Evolutionary conservation across 75 land plant species (phyloP).

Genomic region (Ceratopteris richardii): DNA sequence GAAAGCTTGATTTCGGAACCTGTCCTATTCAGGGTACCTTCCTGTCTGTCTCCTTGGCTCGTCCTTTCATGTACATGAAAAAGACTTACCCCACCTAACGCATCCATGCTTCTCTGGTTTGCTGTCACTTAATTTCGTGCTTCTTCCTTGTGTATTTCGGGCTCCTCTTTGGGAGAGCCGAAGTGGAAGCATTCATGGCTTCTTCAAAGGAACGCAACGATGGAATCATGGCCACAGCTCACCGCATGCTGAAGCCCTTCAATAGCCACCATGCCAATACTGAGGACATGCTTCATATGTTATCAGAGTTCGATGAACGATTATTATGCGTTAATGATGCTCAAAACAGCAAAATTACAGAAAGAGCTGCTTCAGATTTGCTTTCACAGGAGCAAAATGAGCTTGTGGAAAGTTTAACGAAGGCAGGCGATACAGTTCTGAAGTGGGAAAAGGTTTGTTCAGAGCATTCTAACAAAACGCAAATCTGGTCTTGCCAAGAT

Average conservation of each 20-base stretch:
- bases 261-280: conserved; percentile 9
- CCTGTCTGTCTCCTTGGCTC: too few relatives aligned
- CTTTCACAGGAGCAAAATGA: conserved; percentile 3
- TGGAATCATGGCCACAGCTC: conserved; percentile 37
- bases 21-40: too few relatives aligned
- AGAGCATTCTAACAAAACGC: background rate
- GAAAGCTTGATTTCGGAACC: too few relatives aligned
- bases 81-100: too few relatives aligned
- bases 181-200: too few relatives aligned
- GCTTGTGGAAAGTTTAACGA: background rate
- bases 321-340: conserved; percentile 6
- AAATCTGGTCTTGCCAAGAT: background rate
- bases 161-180: too few relatives aligned
- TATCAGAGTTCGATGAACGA: conserved; percentile 24
- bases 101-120: too few relatives aligned
- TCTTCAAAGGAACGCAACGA: too few relatives aligned
- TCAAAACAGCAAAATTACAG: background rate
- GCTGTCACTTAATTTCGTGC: too few relatives aligned
- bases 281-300: conserved; percentile 17
- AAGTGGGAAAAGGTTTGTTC: background rate
- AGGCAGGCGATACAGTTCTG: background rate
- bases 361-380: background rate
- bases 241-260: conserved; percentile 26
- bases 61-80: too few relatives aligned
- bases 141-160: too few relatives aligned